Base-by-base conservation (phyloP, 2,329 filamentous ascomycete species). In the Corynespora cassiicola region DNA sequence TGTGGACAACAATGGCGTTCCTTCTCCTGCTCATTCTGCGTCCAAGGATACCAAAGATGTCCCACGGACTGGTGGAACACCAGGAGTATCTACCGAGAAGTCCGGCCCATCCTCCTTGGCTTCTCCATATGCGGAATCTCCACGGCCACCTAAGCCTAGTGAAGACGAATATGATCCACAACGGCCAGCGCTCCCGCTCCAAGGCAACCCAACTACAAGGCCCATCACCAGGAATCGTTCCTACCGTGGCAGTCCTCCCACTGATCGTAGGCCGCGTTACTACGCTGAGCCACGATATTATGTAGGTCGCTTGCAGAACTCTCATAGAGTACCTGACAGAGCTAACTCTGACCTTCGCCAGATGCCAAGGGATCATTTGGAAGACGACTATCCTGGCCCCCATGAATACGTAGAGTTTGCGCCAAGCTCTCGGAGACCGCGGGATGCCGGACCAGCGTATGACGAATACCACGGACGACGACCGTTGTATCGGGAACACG, bases 111-210 rank as follows among this genome's bases (percentile, higher is more conserved):
- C 57, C 3, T 46, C 54, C 20, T 22, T 53, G 22, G 53, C 39
- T 7, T 51, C 51, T 5, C 43, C 49, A 25, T 53, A 56, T 50
- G 50, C 48, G 15, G 67, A 60, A 12, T 63, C 64, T 22, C 52
- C 65, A 22, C 63, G 66, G 20, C 65, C 68, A 7, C 36, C 45
- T 4, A 65, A 54, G 36, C 43, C 50, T n/a, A 62, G 54, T 2
- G 71, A 75, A 36, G 71, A 77, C 52, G 75, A 77, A 47, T 78
- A 78, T 56, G 72, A 76, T 53, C 71, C 72, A 20, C 69, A 69
- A 38, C 65, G 65, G 18, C 74, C 74, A 12, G 56, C 58, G 5
- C 48, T 60, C n/a, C 26, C 47, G 7, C 18, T 37, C 5, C 54
- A 58, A 30, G 18, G 43, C 12, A 54, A 47, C 25, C 52, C 53